These are phyloP conservation scores for Mycena pura DNA, from an alignment of 768 basidiomycete species.

Conservation along the genomic window DNA sequence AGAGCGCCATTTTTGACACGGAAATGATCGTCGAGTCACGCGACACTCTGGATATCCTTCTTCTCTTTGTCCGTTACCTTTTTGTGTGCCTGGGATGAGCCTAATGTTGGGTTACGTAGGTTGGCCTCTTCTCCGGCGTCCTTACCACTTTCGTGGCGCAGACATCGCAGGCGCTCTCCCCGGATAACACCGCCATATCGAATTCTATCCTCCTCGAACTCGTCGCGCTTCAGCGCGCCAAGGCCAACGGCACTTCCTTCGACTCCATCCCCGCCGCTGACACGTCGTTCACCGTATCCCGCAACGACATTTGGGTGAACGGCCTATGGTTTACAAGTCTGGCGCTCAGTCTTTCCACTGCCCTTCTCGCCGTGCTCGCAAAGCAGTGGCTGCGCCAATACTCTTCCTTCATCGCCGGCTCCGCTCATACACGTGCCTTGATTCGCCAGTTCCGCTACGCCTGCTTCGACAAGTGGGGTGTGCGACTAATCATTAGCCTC, in stretches of 20 bases:
- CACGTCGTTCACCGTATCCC: not conserved
- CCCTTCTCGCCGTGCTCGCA: not conserved
- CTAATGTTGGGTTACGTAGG: slow-evolving; percentile 9
- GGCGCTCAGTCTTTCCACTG: not conserved
- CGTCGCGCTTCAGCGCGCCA: not conserved
- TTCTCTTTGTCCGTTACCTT: slow-evolving; percentile 4
- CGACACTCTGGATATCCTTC: slow-evolving; percentile 23
- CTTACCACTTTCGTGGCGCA: slow-evolving; percentile 30
- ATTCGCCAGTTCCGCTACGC: not conserved
- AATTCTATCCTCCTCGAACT: slow-evolving; percentile 1
- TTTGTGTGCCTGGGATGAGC: not conserved
- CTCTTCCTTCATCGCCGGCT: not conserved
- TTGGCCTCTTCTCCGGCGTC: slow-evolving; percentile 28
- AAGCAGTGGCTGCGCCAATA: not conserved
- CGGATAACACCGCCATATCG: slow-evolving; percentile 16
- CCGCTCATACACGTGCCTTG: not conserved
- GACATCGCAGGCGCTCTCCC: slow-evolving; percentile 25
- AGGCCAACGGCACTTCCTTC: not conserved
- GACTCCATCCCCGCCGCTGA: not conserved
- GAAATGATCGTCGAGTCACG: slow-evolving; percentile 18
- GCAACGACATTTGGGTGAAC: not conserved
- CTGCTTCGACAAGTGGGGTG: not conserved
- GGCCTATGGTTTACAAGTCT: not conserved
- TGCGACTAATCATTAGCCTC: slow-evolving; percentile 1
- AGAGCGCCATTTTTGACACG: slow-evolving; percentile 19